These are phyloP conservation scores for Gamarada debralockiae DNA, from an alignment of 495 filamentous ascomycete species.

Conservation along the genomic window DNA sequence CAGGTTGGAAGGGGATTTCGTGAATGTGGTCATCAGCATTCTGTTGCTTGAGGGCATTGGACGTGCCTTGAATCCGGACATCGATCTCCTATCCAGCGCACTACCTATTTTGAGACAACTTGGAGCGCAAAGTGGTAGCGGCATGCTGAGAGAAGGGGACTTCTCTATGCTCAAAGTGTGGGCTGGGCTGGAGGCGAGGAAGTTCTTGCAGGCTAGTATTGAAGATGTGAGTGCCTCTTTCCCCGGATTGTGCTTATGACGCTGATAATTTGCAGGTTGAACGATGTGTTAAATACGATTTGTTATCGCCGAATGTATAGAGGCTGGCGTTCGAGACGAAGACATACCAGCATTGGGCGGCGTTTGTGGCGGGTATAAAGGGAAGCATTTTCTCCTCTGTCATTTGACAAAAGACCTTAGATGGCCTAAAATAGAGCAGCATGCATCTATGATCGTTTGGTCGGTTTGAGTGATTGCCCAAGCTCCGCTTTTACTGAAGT, in stretches of 20 bases:
- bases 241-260: constrained; percentile 19
- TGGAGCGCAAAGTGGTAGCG: constrained; percentile 70
- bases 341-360: not conserved
- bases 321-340: not conserved
- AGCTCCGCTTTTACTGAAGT: no score
- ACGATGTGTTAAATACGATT: constrained; percentile 78
- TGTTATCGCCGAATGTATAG: constrained; percentile 76
- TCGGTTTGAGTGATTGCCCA: no score
- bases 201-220: constrained; percentile 80
- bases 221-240: constrained; percentile 63
- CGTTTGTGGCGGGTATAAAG: not conserved
- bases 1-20: constrained; percentile 93
- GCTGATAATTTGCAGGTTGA: constrained; percentile 46
- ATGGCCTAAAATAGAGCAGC: no score
- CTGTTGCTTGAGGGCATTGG: constrained; percentile 94
- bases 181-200: constrained; percentile 85
- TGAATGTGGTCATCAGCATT: constrained; percentile 96
- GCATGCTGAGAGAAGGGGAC: constrained; percentile 66
- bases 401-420: no score
- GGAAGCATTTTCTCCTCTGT: not conserved
- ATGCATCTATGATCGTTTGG: no score
- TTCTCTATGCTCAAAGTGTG: constrained; percentile 93
- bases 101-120: constrained; percentile 89
- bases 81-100: constrained; percentile 84
- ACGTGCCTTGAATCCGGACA: constrained; percentile 73